phyloP scores from a whole-genome alignment of 805 yeast species.

The Ogataea chonburiensis region DNA sequence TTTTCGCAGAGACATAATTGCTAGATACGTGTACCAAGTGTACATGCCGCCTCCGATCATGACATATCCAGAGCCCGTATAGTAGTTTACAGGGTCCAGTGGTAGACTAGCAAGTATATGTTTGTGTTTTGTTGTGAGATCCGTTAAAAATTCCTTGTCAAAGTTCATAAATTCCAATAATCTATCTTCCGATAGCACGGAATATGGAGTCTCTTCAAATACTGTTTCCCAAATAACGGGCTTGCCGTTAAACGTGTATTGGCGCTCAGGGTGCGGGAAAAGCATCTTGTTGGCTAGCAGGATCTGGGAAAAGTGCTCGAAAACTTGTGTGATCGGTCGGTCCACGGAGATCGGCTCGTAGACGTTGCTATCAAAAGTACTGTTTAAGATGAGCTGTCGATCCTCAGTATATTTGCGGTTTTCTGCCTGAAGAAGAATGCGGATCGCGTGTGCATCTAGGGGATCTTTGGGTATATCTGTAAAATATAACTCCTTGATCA shows the following conservation, averaged over 20 bases:
- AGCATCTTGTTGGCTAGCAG: constrained; percentile 14
- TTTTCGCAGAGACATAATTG: constrained; percentile 42
- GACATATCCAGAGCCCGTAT: constrained; percentile 35
- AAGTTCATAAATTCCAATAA: constrained; percentile 24
- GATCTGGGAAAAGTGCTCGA: constrained; percentile 14
- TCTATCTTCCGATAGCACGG: constrained; percentile 15
- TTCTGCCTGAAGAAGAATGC: constrained; percentile 18
- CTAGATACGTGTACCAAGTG: constrained; percentile 40
- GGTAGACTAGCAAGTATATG: constrained; percentile 48
- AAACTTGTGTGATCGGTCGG: constrained; percentile 10
- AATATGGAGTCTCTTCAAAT: constrained; percentile 20
- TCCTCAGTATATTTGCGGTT: constrained; percentile 13
- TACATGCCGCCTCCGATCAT: constrained; percentile 45
- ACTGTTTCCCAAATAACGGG: constrained; percentile 25
- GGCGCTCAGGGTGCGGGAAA: constrained; percentile 24
- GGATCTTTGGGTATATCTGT: constrained; percentile 13
- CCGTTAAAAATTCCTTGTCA: constrained; percentile 41
- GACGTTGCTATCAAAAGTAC: background rate
- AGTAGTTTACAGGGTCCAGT: constrained; percentile 27
- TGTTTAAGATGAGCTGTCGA: constrained; percentile 9
- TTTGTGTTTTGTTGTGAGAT: constrained; percentile 47
- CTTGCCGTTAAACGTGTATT: constrained; percentile 18
- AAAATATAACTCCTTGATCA: constrained; percentile 17
- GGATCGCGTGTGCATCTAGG: constrained; percentile 11
- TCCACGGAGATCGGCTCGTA: constrained; percentile 12